Base-by-base conservation (phyloP, 371 early-diverging fungal species). In the Nematocida sp. region DNA sequence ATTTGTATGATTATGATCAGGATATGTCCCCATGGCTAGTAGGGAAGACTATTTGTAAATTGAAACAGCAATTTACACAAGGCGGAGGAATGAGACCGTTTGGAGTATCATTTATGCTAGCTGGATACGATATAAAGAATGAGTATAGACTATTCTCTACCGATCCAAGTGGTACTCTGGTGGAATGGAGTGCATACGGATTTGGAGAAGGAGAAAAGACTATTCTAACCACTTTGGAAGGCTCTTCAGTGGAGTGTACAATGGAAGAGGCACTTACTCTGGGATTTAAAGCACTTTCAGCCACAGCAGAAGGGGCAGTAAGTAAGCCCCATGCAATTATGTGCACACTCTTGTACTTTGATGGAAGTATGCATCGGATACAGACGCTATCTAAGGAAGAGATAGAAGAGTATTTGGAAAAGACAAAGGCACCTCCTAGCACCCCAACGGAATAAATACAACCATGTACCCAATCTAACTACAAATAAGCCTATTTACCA, bases 51-150 rank as follows among this genome's bases (percentile, higher is more conserved):
- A 84, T 98, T 63, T 92, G 93, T 79, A 90, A 93, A 83, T 82
- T 92, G 80, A 95, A 96, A 86, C 96, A 98, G 81, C 89, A 91
- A 35, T 95, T 95, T 84, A 98, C 99, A 25, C 96, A 96, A 82
- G 90, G 90, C 77, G 95, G 93, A 85, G 94, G 91, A 83, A 85
- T 94, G 63, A 90, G 99, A 82, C 99, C 97, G 5, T 96, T 92
- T 85, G 99, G 99, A 62, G 95, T 95, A 4, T 92, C 94, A 19
- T 92, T 96, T 81, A 85, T 98, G 63, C 93, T 91, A 81, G 94
- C 92, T 32, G 97, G 99, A 25, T 58, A 34, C n/a, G 92, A 94
- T 79, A 85, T 87, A 38, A 87, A 89, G 41, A 82, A 85, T 64
- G 93, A 95, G 9, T 95, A 94, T 86, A 92, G 91, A 81, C 85